phyloP scores from a whole-genome alignment of 148 eudicot genomes.

The Fagopyrum tataricum region DNA sequence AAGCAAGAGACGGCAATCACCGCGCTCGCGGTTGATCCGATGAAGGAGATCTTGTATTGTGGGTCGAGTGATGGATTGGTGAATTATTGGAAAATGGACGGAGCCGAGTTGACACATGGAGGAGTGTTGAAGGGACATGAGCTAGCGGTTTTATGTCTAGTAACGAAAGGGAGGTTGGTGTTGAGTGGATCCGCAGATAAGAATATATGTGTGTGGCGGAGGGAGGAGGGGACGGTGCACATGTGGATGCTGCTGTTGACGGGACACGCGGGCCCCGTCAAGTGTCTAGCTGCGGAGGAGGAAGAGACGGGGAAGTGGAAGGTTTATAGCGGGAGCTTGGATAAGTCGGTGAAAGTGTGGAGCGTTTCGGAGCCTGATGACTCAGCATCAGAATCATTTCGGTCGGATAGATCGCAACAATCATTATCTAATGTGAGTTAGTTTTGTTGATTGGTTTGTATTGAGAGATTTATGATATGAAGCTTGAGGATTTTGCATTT shows the following conservation, averaged over 20 bases:
- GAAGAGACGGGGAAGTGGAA: constrained; percentile 10
- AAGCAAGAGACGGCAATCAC: constrained; percentile 17
- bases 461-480: neutral
- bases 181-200: constrained; percentile 19
- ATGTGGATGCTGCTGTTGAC: constrained; percentile 7
- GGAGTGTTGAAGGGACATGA: constrained; percentile 14
- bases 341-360: constrained; percentile 18
- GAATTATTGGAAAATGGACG: constrained; percentile 13
- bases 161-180: constrained; percentile 7
- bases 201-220: constrained; percentile 17
- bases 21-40: constrained; percentile 9
- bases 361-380: constrained; percentile 2
- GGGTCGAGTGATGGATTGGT: constrained; percentile 18
- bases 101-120: neutral
- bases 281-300: constrained; percentile 12
- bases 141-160: constrained; percentile 14
- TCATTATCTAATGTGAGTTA: neutral
- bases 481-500: neutral
- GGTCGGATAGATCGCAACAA: neutral
- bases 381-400: neutral
- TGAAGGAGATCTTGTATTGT: constrained; percentile 2
- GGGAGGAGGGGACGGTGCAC: constrained; percentile 10
- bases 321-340: constrained; percentile 21
- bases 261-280: constrained; percentile 15
- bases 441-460: neutral